A percentile compares a stretch with the other conserved stretches of the same genome.
Conservation (phyloP, 192 early-diverging fungal species). For the Coemansia sp. region DNA sequence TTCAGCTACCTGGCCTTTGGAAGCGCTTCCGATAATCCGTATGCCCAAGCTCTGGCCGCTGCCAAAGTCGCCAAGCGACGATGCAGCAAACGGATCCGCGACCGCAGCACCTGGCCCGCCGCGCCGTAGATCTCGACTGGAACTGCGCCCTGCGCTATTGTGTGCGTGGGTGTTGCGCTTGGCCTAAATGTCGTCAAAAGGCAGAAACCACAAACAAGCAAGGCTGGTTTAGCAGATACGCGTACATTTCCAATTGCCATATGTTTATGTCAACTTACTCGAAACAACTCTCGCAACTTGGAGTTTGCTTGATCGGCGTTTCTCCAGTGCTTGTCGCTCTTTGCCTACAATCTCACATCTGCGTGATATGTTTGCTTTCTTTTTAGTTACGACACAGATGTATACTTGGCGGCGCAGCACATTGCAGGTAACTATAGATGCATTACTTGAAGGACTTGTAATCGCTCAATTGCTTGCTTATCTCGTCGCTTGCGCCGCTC, state of each 20-base stretch:
- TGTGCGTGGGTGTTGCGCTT: not conserved
- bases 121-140: constrained; percentile 14
- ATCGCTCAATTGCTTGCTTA: constrained; percentile 46
- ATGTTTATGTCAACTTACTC: constrained; percentile 35
- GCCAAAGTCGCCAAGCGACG: constrained; percentile 6
- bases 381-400: not conserved
- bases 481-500: constrained; percentile 58
- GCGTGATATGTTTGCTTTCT: not conserved
- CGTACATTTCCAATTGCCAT: constrained; percentile 68
- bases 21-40: not conserved
- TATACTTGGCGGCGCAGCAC: not conserved
- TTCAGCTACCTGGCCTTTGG: not conserved
- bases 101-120: not conserved
- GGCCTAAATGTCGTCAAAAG: constrained; percentile 54
- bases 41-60: constrained; percentile 9
- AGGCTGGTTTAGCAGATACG: not conserved
- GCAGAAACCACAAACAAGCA: constrained; percentile 56
- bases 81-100: constrained; percentile 30
- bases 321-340: constrained; percentile 75
- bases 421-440: not conserved
- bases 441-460: constrained; percentile 53
- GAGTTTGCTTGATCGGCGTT: constrained; percentile 80
- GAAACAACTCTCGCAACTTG: constrained; percentile 69
- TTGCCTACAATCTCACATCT: constrained; percentile 49
- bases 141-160: not conserved